phyloP scores from a whole-genome alignment of 139 green algal species.

The Picochlorum sp. region DNA sequence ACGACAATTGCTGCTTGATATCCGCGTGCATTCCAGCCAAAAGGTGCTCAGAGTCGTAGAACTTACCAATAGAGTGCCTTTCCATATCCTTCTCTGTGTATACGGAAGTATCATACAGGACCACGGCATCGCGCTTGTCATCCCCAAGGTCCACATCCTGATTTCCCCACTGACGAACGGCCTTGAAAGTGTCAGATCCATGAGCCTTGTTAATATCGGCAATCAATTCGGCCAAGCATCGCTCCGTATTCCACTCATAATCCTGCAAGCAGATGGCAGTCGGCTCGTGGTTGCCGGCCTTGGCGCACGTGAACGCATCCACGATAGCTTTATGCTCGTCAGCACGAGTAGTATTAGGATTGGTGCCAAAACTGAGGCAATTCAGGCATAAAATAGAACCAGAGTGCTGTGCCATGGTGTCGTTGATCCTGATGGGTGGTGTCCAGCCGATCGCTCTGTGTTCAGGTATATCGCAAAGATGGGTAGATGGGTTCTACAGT shows the following conservation, averaged over 20 bases:
- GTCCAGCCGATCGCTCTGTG: too few species aligned
- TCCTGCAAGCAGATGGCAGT: constrained; percentile 7
- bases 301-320: constrained; percentile 4
- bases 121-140: constrained; percentile 3
- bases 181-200: neutral
- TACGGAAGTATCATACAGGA: constrained; percentile 10
- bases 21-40: constrained; percentile 14
- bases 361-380: constrained; percentile 9
- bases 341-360: constrained; percentile 5
- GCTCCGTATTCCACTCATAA: constrained; percentile 3
- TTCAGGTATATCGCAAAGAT: too few species aligned
- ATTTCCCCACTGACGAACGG: constrained; percentile 10
- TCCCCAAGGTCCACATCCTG: neutral
- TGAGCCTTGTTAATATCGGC: neutral
- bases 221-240: neutral
- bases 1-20: constrained; percentile 7
- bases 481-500: too few species aligned
- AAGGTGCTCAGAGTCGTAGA: constrained; percentile 8
- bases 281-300: neutral
- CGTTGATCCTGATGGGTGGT: too few species aligned
- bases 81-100: constrained; percentile 8
- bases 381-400: constrained; percentile 11
- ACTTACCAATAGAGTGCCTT: neutral
- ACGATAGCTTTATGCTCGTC: constrained; percentile 13
- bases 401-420: constrained; percentile 2